Conservation (phyloP, 106 monocot species). For the Phalaenopsis equestris region DNA sequence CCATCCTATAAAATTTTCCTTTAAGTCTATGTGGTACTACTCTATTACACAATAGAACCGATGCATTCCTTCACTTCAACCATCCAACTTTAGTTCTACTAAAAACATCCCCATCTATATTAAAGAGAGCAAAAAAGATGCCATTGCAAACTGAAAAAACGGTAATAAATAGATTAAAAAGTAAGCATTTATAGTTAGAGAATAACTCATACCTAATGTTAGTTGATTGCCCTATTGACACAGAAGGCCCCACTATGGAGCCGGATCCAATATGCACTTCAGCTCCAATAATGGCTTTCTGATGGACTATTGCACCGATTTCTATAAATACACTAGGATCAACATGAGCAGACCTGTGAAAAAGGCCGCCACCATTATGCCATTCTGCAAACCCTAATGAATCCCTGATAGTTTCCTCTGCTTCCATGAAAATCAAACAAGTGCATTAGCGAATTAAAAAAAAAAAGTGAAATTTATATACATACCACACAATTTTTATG, state of each 20-base stretch:
- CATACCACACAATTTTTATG: no score
- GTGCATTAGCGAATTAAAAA: slow-evolving; percentile 7
- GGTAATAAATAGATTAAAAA: background rate
- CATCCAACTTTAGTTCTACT: no score
- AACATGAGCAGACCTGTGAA: slow-evolving; percentile 51
- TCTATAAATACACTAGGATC: slow-evolving; percentile 60
- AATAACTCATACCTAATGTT: slow-evolving; percentile 49
- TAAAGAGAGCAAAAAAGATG: background rate
- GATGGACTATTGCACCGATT: slow-evolving; percentile 74
- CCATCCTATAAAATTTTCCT: no score
- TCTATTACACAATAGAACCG: no score
- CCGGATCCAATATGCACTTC: slow-evolving; percentile 82
- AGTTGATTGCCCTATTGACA: slow-evolving; percentile 60
- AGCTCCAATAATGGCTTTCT: slow-evolving; percentile 40
- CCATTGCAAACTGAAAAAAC: background rate
- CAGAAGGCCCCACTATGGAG: slow-evolving; percentile 72
- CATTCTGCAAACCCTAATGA: slow-evolving; percentile 45
- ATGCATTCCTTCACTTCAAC: no score
- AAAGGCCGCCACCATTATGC: slow-evolving; percentile 78
- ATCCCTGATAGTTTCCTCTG: slow-evolving; percentile 17
- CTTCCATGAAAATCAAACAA: background rate
- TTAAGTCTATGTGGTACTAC: no score
- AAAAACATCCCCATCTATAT: no score
- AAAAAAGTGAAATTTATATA: background rate
- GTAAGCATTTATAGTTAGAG: background rate